Base-by-base conservation (phyloP, 140 eudicot species). In the Cichorium intybus region DNA sequence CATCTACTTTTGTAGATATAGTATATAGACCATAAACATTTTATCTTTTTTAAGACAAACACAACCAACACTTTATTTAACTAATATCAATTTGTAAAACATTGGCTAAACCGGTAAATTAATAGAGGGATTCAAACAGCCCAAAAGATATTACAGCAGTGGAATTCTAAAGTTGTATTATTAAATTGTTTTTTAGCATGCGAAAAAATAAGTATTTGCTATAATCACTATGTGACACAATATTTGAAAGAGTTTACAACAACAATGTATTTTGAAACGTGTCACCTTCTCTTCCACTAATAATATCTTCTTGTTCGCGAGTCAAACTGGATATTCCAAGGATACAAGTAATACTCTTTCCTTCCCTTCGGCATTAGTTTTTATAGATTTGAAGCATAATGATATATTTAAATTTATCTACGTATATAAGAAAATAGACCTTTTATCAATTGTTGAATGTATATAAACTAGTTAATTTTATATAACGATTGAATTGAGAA, bases 261-360 rank as follows among this genome's bases (percentile, higher is more conserved):
- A 62, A 24, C 68, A n/a, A 43, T 43, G 62, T 35, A 4, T n/a
- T 34, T 53, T 37, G 63, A 54, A 53, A 4, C 72, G 63, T 66
- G 72, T 66, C 60, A 52, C 53, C 21, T 5, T 24, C 41, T 66
- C 14, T n/a, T 24, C 72, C 62, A 23, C 41, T 66, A 6, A 20
- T 17, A 55, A 49, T 9, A 7, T 27, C 9, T 26, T 26, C 39
- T 62, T 43, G 68, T 62, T 62, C 14, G 31, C 4, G 46, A 34
- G 41, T 34, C 35, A 47, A 47, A 60, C 16, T 35, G 50, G 28
- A 35, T 59, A 59, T 59, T 59, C 50, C 65, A 59, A 10, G 48
- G 65, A 59, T 59, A 18, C 31, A 17, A 20, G 16, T 10, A 10
- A 2, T 51, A 51, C 29, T 34, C 10, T 20, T 16, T 33, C 9